Conservation (phyloP, 331 rosid genomes). For the Phaseolus coccineus region DNA sequence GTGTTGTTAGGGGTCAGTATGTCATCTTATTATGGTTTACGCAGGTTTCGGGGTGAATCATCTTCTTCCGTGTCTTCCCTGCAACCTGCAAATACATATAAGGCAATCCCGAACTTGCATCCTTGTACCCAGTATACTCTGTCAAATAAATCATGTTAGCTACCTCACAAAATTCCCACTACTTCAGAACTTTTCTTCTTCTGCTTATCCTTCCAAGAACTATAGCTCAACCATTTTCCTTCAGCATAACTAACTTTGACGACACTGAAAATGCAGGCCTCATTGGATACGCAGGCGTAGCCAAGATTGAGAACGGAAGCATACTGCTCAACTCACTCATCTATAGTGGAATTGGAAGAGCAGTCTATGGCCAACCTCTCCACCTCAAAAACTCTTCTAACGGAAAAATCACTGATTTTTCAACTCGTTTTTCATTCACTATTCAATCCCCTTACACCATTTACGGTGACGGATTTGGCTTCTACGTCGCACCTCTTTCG, state of each 20-base stretch:
- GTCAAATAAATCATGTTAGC: neutral
- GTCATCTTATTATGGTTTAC: too few species aligned
- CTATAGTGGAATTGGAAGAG: neutral
- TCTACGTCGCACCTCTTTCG: neutral
- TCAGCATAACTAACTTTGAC: neutral
- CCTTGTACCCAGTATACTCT: too few species aligned
- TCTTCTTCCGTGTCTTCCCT: too few species aligned
- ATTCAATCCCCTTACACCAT: neutral
- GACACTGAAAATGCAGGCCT: neutral
- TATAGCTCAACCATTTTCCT: neutral
- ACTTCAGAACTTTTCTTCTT: neutral
- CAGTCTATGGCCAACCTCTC: neutral
- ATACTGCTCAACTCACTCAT: neutral
- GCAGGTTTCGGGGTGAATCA: too few species aligned
- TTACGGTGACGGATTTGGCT: constrained; percentile 2
- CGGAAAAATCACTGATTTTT: neutral
- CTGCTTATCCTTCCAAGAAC: neutral
- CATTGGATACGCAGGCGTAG: neutral
- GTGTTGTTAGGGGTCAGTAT: too few species aligned
- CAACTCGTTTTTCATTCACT: neutral
- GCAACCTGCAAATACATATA: too few species aligned
- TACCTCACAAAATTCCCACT: neutral
- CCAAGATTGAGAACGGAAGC: neutral
- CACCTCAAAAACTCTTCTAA: neutral
- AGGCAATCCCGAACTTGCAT: too few species aligned